phyloP scores from a whole-genome alignment of 495 filamentous ascomycete genomes.

The Hypoxylon crocopeplum region DNA sequence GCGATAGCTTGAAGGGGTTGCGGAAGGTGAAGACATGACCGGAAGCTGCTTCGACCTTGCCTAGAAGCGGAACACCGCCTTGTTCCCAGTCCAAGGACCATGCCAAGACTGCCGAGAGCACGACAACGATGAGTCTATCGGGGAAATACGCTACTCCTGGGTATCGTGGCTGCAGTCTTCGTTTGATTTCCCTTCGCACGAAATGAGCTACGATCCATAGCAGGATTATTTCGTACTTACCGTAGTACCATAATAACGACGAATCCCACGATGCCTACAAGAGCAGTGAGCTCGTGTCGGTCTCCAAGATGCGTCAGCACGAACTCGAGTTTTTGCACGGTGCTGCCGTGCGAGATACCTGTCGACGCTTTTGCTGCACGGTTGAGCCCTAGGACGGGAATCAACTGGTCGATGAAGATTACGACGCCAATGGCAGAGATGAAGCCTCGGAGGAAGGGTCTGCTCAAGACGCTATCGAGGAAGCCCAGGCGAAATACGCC shows the following conservation, averaged over 20 bases:
- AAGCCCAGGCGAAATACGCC: slow-evolving; percentile 89
- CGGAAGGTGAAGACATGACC: slow-evolving; percentile 77
- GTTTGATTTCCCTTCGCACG: slow-evolving; percentile 72
- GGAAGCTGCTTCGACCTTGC: slow-evolving; percentile 72
- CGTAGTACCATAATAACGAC: slow-evolving; percentile 85
- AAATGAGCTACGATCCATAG: slow-evolving; percentile 16
- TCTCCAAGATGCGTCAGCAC: slow-evolving; percentile 68
- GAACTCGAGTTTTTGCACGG: slow-evolving; percentile 83
- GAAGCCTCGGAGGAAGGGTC: slow-evolving; percentile 92
- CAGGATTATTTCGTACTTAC: slow-evolving; percentile 50
- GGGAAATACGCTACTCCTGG: slow-evolving; percentile 88
- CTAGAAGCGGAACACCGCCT: slow-evolving; percentile 81
- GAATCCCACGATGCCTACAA: slow-evolving; percentile 81
- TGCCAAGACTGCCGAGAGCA: slow-evolving; percentile 81
- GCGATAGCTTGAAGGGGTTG: slow-evolving; percentile 78
- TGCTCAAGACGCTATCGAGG: slow-evolving; percentile 89
- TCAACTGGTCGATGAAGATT: slow-evolving; percentile 92
- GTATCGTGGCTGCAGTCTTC: slow-evolving; percentile 78
- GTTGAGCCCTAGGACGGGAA: slow-evolving; percentile 86
- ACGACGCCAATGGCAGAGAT: slow-evolving; percentile 96
- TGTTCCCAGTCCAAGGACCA: slow-evolving; percentile 82
- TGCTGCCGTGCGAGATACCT: slow-evolving; percentile 79
- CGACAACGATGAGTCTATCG: slow-evolving; percentile 90
- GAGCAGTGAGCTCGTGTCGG: slow-evolving; percentile 74
- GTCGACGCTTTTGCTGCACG: slow-evolving; percentile 60